A percentile compares a stretch with the other conserved stretches of the same genome.
These are phyloP conservation scores for Quercus aquifolioides DNA, from an alignment of 306 rosid species.

Conservation along the genomic window DNA sequence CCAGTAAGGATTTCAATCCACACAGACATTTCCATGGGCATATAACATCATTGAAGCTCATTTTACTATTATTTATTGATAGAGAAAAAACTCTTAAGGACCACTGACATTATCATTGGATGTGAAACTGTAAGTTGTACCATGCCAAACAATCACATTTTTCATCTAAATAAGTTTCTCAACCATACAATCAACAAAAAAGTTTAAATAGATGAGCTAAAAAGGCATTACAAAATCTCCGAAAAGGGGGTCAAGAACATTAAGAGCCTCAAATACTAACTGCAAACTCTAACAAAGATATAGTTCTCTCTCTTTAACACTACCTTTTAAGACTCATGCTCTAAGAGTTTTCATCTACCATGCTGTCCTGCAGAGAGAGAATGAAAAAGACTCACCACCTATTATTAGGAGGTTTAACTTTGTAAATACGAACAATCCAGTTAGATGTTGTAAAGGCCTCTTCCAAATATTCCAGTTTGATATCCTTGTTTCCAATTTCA, in stretches of 20 bases:
- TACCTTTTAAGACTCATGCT: slow-evolving; percentile 7
- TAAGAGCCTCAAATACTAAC: not conserved
- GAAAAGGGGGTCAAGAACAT: not conserved
- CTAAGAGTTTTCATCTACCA: slow-evolving; percentile 21
- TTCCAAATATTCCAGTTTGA: slow-evolving; percentile 92
- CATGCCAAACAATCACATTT: not conserved
- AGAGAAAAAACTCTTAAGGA: not conserved
- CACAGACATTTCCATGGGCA: not conserved
- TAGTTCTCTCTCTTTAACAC: not conserved
- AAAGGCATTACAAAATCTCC: not conserved
- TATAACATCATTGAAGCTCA: not conserved
- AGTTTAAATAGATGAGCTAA: not conserved
- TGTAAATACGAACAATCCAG: slow-evolving; percentile 99
- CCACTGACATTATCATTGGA: not conserved
- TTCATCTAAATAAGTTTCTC: not conserved
- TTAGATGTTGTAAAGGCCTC: slow-evolving; percentile 97
- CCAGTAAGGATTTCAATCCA: too few relatives aligned
- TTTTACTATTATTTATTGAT: not conserved
- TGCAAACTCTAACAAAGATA: not conserved
- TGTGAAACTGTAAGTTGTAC: not conserved
- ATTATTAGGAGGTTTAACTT: slow-evolving; percentile 96
- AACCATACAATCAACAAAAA: not conserved
- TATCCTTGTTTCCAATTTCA: slow-evolving; percentile 96
- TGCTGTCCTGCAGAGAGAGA: not conserved
- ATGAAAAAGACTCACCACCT: slow-evolving; percentile 57